Evolutionary conservation across 2,329 filamentous ascomycete genomes (phyloP), one percentile per base, ranked within the genome.

Genomic region (Fusarium poae): DNA sequence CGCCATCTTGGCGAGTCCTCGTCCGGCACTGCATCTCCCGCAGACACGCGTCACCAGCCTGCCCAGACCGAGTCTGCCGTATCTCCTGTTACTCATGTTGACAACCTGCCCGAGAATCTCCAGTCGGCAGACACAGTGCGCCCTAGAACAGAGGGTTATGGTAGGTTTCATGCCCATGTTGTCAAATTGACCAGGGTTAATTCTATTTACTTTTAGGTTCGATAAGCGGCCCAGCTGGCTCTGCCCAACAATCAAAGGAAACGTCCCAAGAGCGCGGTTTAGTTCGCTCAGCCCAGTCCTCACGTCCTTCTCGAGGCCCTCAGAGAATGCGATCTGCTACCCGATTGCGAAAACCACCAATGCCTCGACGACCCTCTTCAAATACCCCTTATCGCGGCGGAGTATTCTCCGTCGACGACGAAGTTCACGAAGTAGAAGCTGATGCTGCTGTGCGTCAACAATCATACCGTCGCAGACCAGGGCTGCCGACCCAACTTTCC

Each of bases 331-430:
- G 84, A 72, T 79, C 81, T 45, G 77, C 76, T 30, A 71, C 79
- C 25, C 84, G 86, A 68, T 84, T 89, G 16, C 89, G 88, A 77
- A 97, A 95, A 77, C 93, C 93, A 20, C 81, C 86, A 13, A 87
- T 95, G 79, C 79, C 87, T 60, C 90, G 93, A 71, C 90, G 93
- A 65, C 85, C 90, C n/a, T 70, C 67, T 2, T 93, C 93, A 25
- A 92, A 87, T 58, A 89, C 89, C 40, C 94, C 93, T 4, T 89
- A 95, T 76, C 91, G 93, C 55, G 92, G 94, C 30, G 92, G 92
- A 66, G 85, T 95, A 63, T 98, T 97, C 80, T 97, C 94, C 0
- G 93, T 93, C 48, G 94, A 98, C 76, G 95, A 98, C 77, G 94
- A 93, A 75, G 84, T 89, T 25, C 86, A 89, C 68, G 95, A 97